Base-by-base conservation (phyloP, 2,329 filamentous ascomycete species). In the Alternaria alternata region DNA sequence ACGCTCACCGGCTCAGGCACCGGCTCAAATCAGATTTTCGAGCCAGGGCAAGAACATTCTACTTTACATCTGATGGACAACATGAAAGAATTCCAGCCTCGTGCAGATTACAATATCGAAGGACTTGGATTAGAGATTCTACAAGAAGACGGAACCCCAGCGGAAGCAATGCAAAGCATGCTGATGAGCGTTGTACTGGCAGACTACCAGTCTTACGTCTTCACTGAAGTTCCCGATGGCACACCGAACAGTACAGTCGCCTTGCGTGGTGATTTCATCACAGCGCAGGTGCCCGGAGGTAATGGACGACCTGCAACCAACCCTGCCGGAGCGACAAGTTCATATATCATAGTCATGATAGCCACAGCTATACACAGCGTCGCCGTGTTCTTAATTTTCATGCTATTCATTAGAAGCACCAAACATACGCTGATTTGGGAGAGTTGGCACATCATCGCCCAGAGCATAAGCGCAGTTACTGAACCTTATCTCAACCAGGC, bases 1-100 rank as follows among this genome's bases (percentile, higher is more conserved):
- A 34, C 14, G 0, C 32, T 34, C 12, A 12, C 32, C 0, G 22
- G 22, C 0, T 22, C 22, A 22, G 1, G 0, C 14, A 14, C 11
- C 32, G 11, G 32, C 1, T 14, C 14, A 0, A 36, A 2, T 5
- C 14, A 16, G 32, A 36, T 7, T 1, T 38, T 38, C 0, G 1
- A 1, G 14, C 12, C 32, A 1, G 32, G 32, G 7, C 14, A 7
- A 2, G 7, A 38, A 1, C 6, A 38, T 1, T 0, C 34, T 0
- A 38, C 6, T 1, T 0, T 38, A 18, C 16, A n/a, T 0, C 1
- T 38, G 7, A n/a, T 38, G 16, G 5, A 38, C 6, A 7, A 38
- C 14, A 7, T 6, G 5, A 3, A 0, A 8, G 14, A 6, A 7
- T 6, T 3, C 0, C 1, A 7, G 2, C 16, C 34, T 38, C 16